phyloP scores from a whole-genome alignment of 371 early-diverging fungal genomes.

The Mortierella sp. region DNA sequence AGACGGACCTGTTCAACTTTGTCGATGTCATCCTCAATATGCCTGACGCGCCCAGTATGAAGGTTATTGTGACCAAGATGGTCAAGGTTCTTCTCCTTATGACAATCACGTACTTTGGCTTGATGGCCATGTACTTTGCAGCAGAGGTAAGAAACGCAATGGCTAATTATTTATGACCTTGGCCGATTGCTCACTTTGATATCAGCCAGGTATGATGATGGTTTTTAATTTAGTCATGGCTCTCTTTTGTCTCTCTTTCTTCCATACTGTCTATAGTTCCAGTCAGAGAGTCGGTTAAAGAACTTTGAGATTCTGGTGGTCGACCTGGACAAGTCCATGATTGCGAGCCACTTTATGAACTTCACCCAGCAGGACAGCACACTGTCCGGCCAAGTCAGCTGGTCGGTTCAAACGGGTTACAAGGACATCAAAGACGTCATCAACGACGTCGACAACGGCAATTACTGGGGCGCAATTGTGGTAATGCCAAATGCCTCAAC shows the following conservation, averaged over 20 bases:
- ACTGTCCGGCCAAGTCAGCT: constrained; percentile 31
- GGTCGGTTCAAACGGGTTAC: constrained; percentile 37
- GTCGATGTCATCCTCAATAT: constrained; percentile 40
- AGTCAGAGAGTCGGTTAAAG: constrained; percentile 14
- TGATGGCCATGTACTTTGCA: constrained; percentile 51
- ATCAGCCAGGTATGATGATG: neutral
- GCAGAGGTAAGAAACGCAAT: constrained; percentile 36
- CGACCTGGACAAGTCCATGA: constrained; percentile 51
- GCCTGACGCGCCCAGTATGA: constrained; percentile 25
- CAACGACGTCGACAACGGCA: constrained; percentile 36
- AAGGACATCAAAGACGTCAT: constrained; percentile 17
- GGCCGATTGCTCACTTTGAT: neutral
- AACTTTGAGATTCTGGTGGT: constrained; percentile 46
- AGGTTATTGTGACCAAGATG: constrained; percentile 20
- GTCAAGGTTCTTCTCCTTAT: constrained; percentile 28
- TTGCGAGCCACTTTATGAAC: constrained; percentile 41
- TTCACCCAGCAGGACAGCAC: constrained; percentile 34
- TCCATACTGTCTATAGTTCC: constrained; percentile 17
- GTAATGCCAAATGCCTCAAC: constrained; percentile 28
- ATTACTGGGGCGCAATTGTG: constrained; percentile 45
- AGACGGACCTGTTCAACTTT: constrained; percentile 49
- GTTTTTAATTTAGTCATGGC: neutral
- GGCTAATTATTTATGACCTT: neutral
- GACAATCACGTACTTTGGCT: constrained; percentile 40
- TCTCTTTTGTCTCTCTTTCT: neutral